Evolutionary conservation across 2,329 filamentous ascomycete species (phyloP), one percentile per base, ranked within the genome.

Genomic region (Fusarium begoniae): DNA sequence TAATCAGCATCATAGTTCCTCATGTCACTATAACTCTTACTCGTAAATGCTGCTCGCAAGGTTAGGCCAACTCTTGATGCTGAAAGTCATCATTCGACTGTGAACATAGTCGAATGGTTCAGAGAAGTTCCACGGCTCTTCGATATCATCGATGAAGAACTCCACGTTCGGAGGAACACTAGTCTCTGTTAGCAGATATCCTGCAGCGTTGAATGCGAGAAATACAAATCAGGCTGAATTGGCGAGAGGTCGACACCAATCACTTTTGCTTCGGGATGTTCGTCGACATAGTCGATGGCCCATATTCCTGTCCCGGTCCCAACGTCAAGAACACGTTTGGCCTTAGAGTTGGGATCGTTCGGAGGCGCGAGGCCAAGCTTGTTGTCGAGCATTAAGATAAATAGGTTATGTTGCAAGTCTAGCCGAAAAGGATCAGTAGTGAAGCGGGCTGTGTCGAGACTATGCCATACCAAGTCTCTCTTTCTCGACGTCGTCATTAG

Each of bases 21-120:
- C 35, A 18, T 37, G 15, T 5, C 35, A 37, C 17, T 37, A 37
- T 10, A 18, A 37, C 3, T 37, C 59, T 55, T 59, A 76, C 74
- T 71, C 51, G 6, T 65, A 75, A 10, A 76, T 67, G 3, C 41
- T 73, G 3, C 40, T 38, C 0, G 45, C 44, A 13, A 71, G 66
- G 3, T 56, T 64, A 0, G 69, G 63, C 74, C 74, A 76, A 2
- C 70, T 68, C 26, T 63, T 72, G 30, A 76, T 69, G 4, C 72
- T 75, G 10, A 69, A 76, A 0, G 69, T 75, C 74, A 76, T 75
- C 63, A 76, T 64, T 1, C 74, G 60, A 14, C 74, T 76, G 22
- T 76, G 72, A 32, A 76, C 28, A 15, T 76, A 76, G 41, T 76
- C 72, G n/a, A 76, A 76, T 3, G 63, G 74, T 6, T 71, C 47